Percentiles rank a stretch among this genome's conserved stretches.
phyloP scores from a whole-genome alignment of 495 filamentous ascomycete genomes.

The Hypoxylon lenormandii region DNA sequence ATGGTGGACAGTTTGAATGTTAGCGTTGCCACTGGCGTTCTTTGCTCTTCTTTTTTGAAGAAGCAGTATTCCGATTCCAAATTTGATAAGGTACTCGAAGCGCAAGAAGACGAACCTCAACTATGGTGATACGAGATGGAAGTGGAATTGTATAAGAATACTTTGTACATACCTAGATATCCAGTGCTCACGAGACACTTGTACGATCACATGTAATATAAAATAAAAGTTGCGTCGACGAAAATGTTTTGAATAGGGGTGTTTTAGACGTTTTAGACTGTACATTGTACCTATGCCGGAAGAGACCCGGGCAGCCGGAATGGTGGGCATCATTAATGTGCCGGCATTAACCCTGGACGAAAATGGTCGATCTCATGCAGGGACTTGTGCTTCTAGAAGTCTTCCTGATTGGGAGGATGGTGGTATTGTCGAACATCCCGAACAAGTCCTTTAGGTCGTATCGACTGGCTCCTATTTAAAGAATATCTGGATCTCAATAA shows the following conservation, averaged over 20 bases:
- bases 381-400: slow-evolving; percentile 27
- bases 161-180: slow-evolving; percentile 21
- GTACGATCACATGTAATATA: slow-evolving; percentile 33
- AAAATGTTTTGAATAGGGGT: background rate
- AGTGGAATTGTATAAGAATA: background rate
- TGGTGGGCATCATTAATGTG: background rate
- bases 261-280: no score
- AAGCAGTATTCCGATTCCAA: slow-evolving; percentile 39
- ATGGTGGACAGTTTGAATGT: slow-evolving; percentile 87
- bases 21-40: slow-evolving; percentile 80
- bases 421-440: background rate
- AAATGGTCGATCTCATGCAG: slow-evolving; percentile 27
- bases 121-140: slow-evolving; percentile 40
- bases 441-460: background rate
- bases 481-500: background rate
- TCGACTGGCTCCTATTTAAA: background rate
- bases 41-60: slow-evolving; percentile 70
- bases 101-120: slow-evolving; percentile 34
- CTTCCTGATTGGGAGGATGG: slow-evolving; percentile 12
- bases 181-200: slow-evolving; percentile 5
- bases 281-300: no score
- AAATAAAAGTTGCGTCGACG: slow-evolving; percentile 17
- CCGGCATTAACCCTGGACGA: slow-evolving; percentile 6
- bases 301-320: no score
- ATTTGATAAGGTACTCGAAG: slow-evolving; percentile 37